Evolutionary conservation across 768 basidiomycete genomes (phyloP).

Genomic region (Russula vinacea): DNA sequence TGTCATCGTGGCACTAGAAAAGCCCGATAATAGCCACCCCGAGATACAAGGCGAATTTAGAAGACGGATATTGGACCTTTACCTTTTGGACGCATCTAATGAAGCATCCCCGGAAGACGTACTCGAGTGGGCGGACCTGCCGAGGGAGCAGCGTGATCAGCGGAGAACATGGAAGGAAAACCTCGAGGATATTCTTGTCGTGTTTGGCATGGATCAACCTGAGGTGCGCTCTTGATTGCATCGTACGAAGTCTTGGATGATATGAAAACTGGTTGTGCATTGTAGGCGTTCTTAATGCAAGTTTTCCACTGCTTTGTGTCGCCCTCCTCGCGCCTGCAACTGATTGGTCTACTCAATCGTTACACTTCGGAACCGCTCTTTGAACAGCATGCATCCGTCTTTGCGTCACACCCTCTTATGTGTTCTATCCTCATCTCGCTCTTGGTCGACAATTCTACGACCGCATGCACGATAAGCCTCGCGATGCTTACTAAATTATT

Average conservation of each 20-base stretch:
- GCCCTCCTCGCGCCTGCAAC: conserved; percentile 63
- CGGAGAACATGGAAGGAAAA: conserved; percentile 71
- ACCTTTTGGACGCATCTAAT: conserved; percentile 72
- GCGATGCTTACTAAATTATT: conserved; percentile 66
- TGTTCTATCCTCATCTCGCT: conserved; percentile 63
- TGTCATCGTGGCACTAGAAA: conserved; percentile 57
- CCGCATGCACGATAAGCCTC: conserved; percentile 60
- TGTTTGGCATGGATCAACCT: conserved; percentile 59
- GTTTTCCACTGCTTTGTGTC: conserved; percentile 58
- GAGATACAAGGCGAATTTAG: conserved; percentile 65
- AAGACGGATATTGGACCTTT: conserved; percentile 66
- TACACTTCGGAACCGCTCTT: conserved; percentile 59
- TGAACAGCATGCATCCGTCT: conserved; percentile 43
- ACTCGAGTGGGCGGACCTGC: conserved; percentile 69
- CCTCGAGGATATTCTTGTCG: conserved; percentile 70
- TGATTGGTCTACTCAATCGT: conserved; percentile 61
- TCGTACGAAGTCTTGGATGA: background rate
- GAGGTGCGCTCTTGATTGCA: conserved; percentile 48
- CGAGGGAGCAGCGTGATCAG: conserved; percentile 57
- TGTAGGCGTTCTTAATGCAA: conserved; percentile 67
- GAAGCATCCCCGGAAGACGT: conserved; percentile 71
- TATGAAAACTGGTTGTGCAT: conserved; percentile 6
- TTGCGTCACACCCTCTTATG: conserved; percentile 64
- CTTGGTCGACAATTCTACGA: conserved; percentile 71
- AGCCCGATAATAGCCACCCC: conserved; percentile 42